A percentile compares a stretch with the other conserved stretches of the same genome.
Conservation (phyloP, 805 yeast genomes). For the Wickerhamiella qilinensis region DNA sequence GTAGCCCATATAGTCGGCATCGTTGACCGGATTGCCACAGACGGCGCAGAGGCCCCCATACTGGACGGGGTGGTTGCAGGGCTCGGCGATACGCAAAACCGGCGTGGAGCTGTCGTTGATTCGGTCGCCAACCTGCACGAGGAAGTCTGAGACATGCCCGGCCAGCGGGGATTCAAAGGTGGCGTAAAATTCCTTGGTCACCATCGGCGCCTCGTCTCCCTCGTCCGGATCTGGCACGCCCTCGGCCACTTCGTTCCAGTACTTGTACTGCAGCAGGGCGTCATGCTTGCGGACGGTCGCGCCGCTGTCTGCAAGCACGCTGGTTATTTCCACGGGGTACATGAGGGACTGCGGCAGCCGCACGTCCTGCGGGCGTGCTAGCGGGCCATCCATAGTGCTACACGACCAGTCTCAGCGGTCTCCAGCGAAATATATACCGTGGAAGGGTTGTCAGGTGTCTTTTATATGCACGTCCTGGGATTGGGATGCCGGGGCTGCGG, state of each 20-base stretch:
- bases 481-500: not conserved
- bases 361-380: slow-evolving; percentile 4
- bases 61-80: slow-evolving; percentile 84
- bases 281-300: slow-evolving; percentile 34
- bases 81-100: slow-evolving; percentile 50
- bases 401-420: too few relatives aligned
- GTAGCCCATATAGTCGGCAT: slow-evolving; percentile 62
- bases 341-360: slow-evolving; percentile 44
- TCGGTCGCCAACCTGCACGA: slow-evolving; percentile 42
- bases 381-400: too few relatives aligned
- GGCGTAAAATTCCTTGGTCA: slow-evolving; percentile 23
- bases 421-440: too few relatives aligned
- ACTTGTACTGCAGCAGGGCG: slow-evolving; percentile 43
- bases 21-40: slow-evolving; percentile 67
- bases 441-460: not conserved
- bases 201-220: slow-evolving; percentile 20
- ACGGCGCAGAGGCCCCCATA: slow-evolving; percentile 90
- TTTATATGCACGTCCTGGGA: not conserved
- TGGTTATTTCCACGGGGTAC: slow-evolving; percentile 50
- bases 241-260: slow-evolving; percentile 37
- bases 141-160: slow-evolving; percentile 42
- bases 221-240: slow-evolving; percentile 23
- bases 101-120: slow-evolving; percentile 31
- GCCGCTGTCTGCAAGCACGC: slow-evolving; percentile 31
- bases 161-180: slow-evolving; percentile 70